phyloP scores from a whole-genome alignment of 2,329 filamentous ascomycete genomes.

The Penicillium sp. region DNA sequence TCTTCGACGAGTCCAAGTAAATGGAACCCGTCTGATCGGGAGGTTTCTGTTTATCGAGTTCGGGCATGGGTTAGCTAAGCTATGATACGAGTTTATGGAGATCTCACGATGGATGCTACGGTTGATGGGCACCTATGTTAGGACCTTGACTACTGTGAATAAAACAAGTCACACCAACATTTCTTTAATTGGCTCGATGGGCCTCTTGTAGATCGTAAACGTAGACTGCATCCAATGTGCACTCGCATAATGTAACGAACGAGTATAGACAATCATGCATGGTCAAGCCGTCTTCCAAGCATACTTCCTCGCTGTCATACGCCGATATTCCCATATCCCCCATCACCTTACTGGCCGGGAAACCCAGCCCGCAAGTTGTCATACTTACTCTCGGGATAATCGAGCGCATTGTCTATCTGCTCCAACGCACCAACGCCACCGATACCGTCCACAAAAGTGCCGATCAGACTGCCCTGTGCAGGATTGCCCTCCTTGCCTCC shows the following conservation, averaged over 20 bases:
- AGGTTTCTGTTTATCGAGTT: slow-evolving; percentile 18
- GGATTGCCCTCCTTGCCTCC: slow-evolving; percentile 48
- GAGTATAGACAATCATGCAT: not conserved
- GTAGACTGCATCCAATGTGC: slow-evolving; percentile 1
- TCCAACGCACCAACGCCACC: slow-evolving; percentile 38
- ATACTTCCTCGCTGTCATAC: not conserved
- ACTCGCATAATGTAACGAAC: not conserved
- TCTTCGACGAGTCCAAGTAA: slow-evolving; percentile 68
- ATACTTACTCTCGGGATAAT: slow-evolving; percentile 45
- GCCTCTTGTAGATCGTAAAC: not conserved
- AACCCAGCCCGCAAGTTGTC: slow-evolving; percentile 41
- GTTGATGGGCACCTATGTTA: slow-evolving; percentile 20
- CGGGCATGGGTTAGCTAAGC: slow-evolving; percentile 14
- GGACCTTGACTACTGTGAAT: slow-evolving; percentile 22
- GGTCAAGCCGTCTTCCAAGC: not conserved
- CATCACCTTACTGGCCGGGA: slow-evolving; percentile 12
- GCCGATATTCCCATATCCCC: not conserved
- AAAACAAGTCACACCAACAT: slow-evolving; percentile 18
- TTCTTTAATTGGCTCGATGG: slow-evolving; percentile 12
- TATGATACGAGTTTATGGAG: slow-evolving; percentile 13
- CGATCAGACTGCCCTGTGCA: slow-evolving; percentile 65
- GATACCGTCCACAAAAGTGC: slow-evolving; percentile 48
- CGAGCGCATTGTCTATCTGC: slow-evolving; percentile 37
- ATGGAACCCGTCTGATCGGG: slow-evolving; percentile 25
- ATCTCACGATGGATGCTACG: slow-evolving; percentile 22